Conservation (phyloP, 1,284 basidiomycete genomes). For the Apiotrichum mycotoxinovorans region DNA sequence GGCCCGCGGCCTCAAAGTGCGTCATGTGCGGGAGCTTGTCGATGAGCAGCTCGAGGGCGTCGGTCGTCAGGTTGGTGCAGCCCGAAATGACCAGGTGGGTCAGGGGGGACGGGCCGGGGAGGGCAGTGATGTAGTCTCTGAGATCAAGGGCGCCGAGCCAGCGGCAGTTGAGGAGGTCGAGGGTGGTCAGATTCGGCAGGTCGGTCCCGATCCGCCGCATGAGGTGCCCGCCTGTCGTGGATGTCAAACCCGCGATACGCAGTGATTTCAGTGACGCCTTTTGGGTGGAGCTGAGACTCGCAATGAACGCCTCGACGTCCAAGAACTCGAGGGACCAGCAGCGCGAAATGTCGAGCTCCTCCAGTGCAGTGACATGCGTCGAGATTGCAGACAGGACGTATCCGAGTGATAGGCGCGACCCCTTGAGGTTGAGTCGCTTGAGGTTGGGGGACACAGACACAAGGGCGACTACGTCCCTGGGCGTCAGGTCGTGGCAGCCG, state of each 20-base stretch:
- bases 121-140: constrained; percentile 52
- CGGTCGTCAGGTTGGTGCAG: constrained; percentile 71
- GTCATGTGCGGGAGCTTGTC: constrained; percentile 70
- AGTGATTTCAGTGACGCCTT: constrained; percentile 45
- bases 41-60: constrained; percentile 67
- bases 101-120: constrained; percentile 52
- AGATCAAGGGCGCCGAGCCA: constrained; percentile 14
- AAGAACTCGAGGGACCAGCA: constrained; percentile 66
- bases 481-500: constrained; percentile 66
- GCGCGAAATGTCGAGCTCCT: constrained; percentile 66
- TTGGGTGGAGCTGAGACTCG: constrained; percentile 35
- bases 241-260: constrained; percentile 62
- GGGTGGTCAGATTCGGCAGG: constrained; percentile 68
- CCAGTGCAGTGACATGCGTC: constrained; percentile 58
- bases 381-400: constrained; percentile 26
- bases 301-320: constrained; percentile 52
- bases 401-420: constrained; percentile 49
- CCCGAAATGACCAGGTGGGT: constrained; percentile 73
- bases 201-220: constrained; percentile 62
- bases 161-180: constrained; percentile 69
- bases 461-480: constrained; percentile 65
- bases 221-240: constrained; percentile 53
- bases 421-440: constrained; percentile 62
- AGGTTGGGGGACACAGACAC: constrained; percentile 66
- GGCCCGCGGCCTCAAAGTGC: constrained; percentile 73